Percentiles rank a stretch among this genome's conserved stretches.
phyloP scores from a whole-genome alignment of 208 protist species.

The Acanthamoeba royreba region DNA sequence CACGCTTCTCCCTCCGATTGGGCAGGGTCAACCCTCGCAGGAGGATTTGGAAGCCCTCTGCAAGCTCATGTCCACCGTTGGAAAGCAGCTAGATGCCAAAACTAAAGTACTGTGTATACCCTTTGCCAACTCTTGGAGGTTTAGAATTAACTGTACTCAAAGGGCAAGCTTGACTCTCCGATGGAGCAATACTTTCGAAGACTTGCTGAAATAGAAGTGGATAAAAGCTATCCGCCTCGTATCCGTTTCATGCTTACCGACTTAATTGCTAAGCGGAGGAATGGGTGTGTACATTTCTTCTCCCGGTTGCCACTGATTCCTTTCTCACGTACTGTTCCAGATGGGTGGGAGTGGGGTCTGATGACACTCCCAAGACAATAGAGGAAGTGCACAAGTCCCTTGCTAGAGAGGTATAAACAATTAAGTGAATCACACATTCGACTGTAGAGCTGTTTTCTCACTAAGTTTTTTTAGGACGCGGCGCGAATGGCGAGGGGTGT shows the following conservation, averaged over 20 bases:
- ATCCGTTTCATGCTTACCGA: neutral
- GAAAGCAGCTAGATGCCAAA: slow-evolving; percentile 23
- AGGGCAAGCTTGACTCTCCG: neutral
- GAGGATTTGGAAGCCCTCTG: slow-evolving; percentile 62
- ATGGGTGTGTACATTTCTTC: too few relatives aligned
- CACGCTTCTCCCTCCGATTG: neutral
- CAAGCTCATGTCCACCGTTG: slow-evolving; percentile 62
- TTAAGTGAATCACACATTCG: too few relatives aligned
- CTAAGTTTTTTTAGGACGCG: too few relatives aligned
- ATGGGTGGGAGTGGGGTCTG: neutral
- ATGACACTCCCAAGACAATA: neutral
- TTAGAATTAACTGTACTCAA: neutral
- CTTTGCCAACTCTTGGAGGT: neutral
- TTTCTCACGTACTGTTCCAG: neutral
- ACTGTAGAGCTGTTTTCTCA: neutral
- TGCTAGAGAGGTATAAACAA: neutral
- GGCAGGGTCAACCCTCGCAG: neutral
- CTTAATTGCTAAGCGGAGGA: neutral
- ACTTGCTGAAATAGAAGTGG: neutral
- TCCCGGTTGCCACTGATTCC: too few relatives aligned
- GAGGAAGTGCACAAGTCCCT: neutral
- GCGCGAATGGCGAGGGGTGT: too few relatives aligned
- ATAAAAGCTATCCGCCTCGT: neutral
- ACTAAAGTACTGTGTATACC: neutral
- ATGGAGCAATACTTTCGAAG: neutral